Conservation (phyloP, 192 early-diverging fungal genomes). For the Dimargaris xerosporica region DNA sequence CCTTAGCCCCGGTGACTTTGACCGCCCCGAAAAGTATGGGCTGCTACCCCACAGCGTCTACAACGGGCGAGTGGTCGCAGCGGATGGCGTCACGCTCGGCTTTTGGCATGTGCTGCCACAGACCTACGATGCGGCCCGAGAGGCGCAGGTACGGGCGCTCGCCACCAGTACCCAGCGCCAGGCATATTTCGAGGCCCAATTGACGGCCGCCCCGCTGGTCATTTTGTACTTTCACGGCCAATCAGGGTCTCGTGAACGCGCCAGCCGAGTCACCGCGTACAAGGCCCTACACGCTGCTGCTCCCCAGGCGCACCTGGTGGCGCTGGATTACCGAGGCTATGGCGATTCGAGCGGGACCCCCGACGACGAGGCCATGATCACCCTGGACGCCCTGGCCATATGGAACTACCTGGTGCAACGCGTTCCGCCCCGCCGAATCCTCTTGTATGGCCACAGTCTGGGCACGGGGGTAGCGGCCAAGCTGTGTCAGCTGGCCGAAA, state of each 20-base stretch:
- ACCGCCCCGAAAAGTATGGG: neutral
- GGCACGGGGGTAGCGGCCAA: neutral
- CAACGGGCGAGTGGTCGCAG: neutral
- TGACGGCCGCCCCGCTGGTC: neutral
- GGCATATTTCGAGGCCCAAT: neutral
- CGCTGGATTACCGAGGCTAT: slow-evolving; percentile 10
- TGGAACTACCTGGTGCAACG: neutral
- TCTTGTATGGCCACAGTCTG: slow-evolving; percentile 3
- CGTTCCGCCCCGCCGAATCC: neutral
- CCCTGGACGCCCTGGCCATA: neutral
- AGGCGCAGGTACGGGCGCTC: too few species aligned
- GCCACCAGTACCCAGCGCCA: neutral
- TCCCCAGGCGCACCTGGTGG: neutral
- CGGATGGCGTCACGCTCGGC: neutral
- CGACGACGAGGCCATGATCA: neutral
- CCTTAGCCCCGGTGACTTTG: neutral
- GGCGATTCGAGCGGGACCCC: neutral
- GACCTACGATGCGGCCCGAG: neutral
- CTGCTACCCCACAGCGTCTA: neutral
- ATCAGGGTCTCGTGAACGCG: neutral
- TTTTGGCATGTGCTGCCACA: slow-evolving; percentile 6
- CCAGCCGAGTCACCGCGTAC: neutral
- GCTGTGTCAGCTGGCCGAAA: neutral
- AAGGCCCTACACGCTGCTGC: neutral
- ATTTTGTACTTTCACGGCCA: slow-evolving; percentile 9